Evolutionary conservation across 305 asterid genomes (phyloP).

Genomic region (Fraxinus ornus): DNA sequence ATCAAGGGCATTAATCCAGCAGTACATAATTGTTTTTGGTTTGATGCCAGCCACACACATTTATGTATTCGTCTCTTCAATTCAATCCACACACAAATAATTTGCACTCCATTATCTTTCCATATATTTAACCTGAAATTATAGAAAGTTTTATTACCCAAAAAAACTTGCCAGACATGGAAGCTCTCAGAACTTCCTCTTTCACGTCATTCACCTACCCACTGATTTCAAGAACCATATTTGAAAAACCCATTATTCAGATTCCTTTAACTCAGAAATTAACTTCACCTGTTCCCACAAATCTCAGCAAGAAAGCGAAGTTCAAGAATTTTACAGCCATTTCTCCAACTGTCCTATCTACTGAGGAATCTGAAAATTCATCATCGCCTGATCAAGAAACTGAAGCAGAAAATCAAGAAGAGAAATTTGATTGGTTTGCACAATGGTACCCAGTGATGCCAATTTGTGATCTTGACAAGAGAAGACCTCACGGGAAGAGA

Average conservation of each 20-base stretch:
- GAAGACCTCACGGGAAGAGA: constrained; percentile 82
- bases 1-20: not conserved
- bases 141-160: not conserved
- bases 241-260: constrained; percentile 25
- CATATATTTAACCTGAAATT: not conserved
- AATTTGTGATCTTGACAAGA: constrained; percentile 76
- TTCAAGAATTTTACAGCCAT: constrained; percentile 47
- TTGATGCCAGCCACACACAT: constrained; percentile 25
- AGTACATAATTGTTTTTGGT: constrained; percentile 4
- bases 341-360: constrained; percentile 36
- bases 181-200: constrained; percentile 36
- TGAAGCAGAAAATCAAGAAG: constrained; percentile 32
- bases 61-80: not conserved
- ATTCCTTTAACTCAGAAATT: constrained; percentile 22
- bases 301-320: constrained; percentile 30
- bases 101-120: not conserved
- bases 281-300: not conserved
- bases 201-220: constrained; percentile 27
- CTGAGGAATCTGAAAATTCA: constrained; percentile 15
- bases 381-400: constrained; percentile 31
- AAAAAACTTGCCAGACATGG: constrained; percentile 41
- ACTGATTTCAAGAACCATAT: constrained; percentile 17
- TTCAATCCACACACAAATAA: constrained; percentile 8
- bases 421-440: constrained; percentile 76
- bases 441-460: constrained; percentile 92